Evolutionary conservation across 2,329 filamentous ascomycete genomes (phyloP), one percentile per base, ranked within the genome.

Genomic region (Phyllachora maydis): DNA sequence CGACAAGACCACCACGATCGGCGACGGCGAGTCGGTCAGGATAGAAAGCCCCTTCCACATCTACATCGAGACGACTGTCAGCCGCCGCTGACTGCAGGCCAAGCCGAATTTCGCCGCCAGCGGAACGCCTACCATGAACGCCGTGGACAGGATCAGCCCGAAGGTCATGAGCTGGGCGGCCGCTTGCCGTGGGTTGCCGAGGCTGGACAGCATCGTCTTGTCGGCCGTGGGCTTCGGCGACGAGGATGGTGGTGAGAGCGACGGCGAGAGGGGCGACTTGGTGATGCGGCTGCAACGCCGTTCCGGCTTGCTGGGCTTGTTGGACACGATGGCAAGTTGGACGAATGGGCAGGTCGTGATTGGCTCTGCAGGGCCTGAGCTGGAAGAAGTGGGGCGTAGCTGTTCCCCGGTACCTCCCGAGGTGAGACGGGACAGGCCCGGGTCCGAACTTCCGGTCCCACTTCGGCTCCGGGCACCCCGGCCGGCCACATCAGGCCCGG

Each of bases 21-120:
- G 76, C 2, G 67, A 75, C 8, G 72, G 66, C 5, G 71, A 77
- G 40, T 88, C 72, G 28, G 75, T 68, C 32, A 67, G 53, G 15
- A 92, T 66, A 6, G 74, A 83, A 29, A 93, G 67, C 7, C 76
- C 78, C 49, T 92, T 92, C 82, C 74, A 81, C 54, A 91, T 67
- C 64, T 68, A 26, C n/a, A n/a, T n/a, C n/a, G n/a, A 13, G 16
- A 17, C 12, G n/a, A 8, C 9, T 11, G 28, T 41, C 28, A 39
- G 39, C 16, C 11, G 13, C 5, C 10, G n/a, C 6, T 3, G 11
- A 22, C 19, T n/a, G n/a, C n/a, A n/a, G n/a, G n/a, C n/a, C n/a
- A n/a, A n/a, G n/a, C 18, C 21, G 8, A 7, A 6, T 4, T n/a
- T 4, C 5, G 16, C 8, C 7, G n/a, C 11, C 11, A 4, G n/a